These are phyloP conservation scores for Fusarium tuaranense DNA, from an alignment of 2,329 filamentous ascomycete species.

Conservation along the genomic window DNA sequence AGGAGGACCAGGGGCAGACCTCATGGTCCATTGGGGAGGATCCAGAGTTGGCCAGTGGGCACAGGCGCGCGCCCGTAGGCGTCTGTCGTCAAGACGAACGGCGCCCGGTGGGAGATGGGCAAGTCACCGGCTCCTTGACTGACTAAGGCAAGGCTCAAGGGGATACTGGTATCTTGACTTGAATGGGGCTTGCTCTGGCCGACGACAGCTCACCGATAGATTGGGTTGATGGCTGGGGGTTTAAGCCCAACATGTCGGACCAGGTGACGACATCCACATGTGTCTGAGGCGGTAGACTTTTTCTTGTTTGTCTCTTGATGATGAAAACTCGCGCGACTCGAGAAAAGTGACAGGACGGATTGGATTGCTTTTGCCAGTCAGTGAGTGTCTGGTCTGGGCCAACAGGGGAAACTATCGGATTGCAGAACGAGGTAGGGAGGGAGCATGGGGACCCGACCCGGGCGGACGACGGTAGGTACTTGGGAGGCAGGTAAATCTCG, in stretches of 20 bases:
- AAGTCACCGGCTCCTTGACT: conserved; percentile 5
- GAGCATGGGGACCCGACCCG: conserved; percentile 5
- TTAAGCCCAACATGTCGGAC: conserved; percentile 8
- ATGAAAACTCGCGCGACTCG: conserved; percentile 8
- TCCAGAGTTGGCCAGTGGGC: conserved; percentile 21
- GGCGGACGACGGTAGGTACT: conserved; percentile 5
- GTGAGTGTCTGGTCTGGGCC: neutral
- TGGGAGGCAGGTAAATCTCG: conserved; percentile 6
- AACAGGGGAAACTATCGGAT: conserved; percentile 12
- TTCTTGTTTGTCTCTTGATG: conserved; percentile 13
- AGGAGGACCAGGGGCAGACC: conserved; percentile 2
- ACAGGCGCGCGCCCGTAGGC: conserved; percentile 28
- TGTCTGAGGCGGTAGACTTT: conserved; percentile 21
- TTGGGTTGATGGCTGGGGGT: conserved; percentile 25
- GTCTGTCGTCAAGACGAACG: conserved; percentile 8
- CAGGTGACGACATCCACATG: conserved; percentile 27
- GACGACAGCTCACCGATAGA: conserved; percentile 20
- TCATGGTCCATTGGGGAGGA: conserved; percentile 18
- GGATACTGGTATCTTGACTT: neutral
- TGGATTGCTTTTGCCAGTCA: conserved; percentile 18
- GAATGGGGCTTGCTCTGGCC: neutral
- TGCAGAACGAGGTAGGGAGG: conserved; percentile 16
- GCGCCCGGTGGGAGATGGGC: neutral
- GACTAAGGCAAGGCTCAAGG: conserved; percentile 1
- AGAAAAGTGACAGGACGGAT: neutral